Evolutionary conservation across 2,329 filamentous ascomycete genomes (phyloP).

Genomic region (Alternaria burnsii): DNA sequence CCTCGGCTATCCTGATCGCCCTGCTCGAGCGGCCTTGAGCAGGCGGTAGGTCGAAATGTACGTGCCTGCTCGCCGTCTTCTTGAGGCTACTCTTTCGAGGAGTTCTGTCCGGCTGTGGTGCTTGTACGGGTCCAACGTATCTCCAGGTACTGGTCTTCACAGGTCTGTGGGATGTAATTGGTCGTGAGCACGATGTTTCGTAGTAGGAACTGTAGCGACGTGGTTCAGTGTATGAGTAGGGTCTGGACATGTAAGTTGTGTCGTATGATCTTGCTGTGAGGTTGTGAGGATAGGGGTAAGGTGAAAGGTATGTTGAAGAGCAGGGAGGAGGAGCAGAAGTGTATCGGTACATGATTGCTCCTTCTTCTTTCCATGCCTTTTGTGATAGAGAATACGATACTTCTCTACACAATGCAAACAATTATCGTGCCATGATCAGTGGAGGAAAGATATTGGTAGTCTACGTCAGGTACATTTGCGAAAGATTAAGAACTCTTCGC

Average conservation of each 20-base stretch:
- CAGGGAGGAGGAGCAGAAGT: background rate
- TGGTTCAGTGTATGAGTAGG: background rate
- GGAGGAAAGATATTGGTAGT: background rate
- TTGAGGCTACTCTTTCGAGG: conserved; percentile 1
- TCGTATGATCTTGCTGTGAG: conserved; percentile 3
- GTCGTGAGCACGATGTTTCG: background rate
- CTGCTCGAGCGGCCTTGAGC: background rate
- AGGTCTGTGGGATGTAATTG: background rate
- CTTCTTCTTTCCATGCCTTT: conserved; percentile 5
- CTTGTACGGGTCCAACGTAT: background rate
- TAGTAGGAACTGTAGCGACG: conserved; percentile 7
- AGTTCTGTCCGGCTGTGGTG: background rate
- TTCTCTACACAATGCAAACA: background rate
- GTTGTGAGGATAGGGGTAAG: conserved; percentile 3
- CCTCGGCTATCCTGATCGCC: background rate
- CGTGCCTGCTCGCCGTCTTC: conserved; percentile 12
- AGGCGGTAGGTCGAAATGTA: conserved; percentile 9
- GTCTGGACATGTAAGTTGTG: conserved; percentile 7
- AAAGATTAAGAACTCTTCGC: background rate
- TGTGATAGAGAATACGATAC: background rate
- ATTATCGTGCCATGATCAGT: background rate
- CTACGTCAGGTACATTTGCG: conserved; percentile 4
- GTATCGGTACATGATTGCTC: conserved; percentile 10
- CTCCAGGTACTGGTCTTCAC: conserved; percentile 1
- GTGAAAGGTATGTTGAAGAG: background rate